Conservation (phyloP, 768 basidiomycete species). For the Termitomyces sp. region DNA sequence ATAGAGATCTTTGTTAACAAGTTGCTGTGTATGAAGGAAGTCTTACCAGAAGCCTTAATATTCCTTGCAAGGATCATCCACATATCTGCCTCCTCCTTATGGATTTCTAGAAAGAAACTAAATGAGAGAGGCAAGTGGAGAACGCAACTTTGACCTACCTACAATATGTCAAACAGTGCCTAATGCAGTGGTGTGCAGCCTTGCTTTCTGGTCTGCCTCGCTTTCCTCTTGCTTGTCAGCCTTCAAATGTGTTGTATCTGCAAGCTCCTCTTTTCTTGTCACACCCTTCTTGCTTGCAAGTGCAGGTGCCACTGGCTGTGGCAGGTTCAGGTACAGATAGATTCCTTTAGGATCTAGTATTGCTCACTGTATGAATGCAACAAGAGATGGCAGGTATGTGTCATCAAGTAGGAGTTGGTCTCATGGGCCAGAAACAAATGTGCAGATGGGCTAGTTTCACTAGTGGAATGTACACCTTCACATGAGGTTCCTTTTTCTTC, state of each 20-base stretch:
- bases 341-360: constrained; percentile 58
- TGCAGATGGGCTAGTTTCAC: constrained; percentile 57
- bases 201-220: constrained; percentile 59
- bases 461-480: constrained; percentile 86
- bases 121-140: not conserved
- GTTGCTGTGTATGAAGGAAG: not conserved
- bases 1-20: constrained; percentile 42
- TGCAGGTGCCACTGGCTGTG: constrained; percentile 32
- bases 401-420: constrained; percentile 25
- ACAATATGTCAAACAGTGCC: constrained; percentile 60
- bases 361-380: constrained; percentile 47
- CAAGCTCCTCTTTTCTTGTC: constrained; percentile 26
- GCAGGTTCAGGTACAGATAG: constrained; percentile 59
- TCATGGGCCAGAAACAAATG: constrained; percentile 10
- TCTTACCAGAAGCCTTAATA: constrained; percentile 9
- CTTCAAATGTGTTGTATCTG: constrained; percentile 31
- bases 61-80: too few species aligned
- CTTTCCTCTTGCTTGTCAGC: constrained; percentile 61
- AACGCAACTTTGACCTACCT: constrained; percentile 29
- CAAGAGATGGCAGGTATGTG: constrained; percentile 27
- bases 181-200: constrained; percentile 63
- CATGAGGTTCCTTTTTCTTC: constrained; percentile 67
- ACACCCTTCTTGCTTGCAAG: constrained; percentile 27
- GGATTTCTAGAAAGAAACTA: constrained; percentile 13
- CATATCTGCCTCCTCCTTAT: constrained; percentile 41